These are phyloP conservation scores for Verbascum thapsus DNA, from an alignment of 257 asterid species.

Conservation along the genomic window DNA sequence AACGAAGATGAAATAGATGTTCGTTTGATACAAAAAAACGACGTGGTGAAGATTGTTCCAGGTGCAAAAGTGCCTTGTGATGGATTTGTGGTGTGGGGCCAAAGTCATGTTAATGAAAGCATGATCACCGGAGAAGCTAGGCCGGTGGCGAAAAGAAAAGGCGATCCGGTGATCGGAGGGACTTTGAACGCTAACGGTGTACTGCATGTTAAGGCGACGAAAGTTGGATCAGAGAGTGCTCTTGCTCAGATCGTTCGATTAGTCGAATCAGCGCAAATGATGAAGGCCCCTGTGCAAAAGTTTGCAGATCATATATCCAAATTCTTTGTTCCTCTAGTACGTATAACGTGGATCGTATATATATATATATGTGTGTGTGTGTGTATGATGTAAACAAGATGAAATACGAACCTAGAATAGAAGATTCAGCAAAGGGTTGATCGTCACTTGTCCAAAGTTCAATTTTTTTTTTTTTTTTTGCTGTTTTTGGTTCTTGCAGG, in stretches of 20 bases:
- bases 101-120: conserved; percentile 63
- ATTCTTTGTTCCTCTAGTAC: conserved; percentile 64
- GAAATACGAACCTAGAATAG: too few species aligned
- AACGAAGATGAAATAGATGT: conserved; percentile 62
- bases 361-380: too few species aligned
- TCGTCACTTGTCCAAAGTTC: neutral
- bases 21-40: conserved; percentile 56
- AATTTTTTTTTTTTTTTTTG: conserved; percentile 10
- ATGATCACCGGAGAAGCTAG: conserved; percentile 74
- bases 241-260: conserved; percentile 62
- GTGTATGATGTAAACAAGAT: too few species aligned
- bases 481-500: conserved; percentile 38
- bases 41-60: conserved; percentile 60
- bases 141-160: conserved; percentile 50
- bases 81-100: conserved; percentile 65
- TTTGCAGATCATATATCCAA: conserved; percentile 66
- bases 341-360: neutral
- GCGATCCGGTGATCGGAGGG: conserved; percentile 64
- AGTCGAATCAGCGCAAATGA: conserved; percentile 70
- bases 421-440: neutral
- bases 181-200: conserved; percentile 59
- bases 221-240: conserved; percentile 74
- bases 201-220: conserved; percentile 56
- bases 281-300: conserved; percentile 70
- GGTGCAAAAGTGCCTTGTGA: conserved; percentile 69